Evolutionary conservation across 352 stramenopile species (phyloP), one percentile per base, ranked within the genome.

Genomic region (Phytophthora cactorum): DNA sequence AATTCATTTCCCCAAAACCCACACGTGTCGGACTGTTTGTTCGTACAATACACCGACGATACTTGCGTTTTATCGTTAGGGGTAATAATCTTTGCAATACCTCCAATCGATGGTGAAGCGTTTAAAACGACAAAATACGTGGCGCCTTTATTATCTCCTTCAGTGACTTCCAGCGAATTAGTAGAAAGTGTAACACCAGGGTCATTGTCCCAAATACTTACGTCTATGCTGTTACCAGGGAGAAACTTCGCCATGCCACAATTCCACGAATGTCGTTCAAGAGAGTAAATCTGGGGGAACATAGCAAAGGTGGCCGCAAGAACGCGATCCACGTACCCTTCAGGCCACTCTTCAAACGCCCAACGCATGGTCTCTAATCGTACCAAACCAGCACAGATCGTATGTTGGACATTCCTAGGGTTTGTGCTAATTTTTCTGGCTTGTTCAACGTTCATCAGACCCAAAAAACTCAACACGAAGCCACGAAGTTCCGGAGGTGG

Each of bases 201-300:
- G 22, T 94, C 86, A 43, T 94, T 94, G 47, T 94, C 86, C 84
- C 84, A 90, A n/a, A 92, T 70, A 28, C 68, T 94, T 29, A 92
- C 76, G 31, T 81, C 70, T 29, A 92, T 71, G 14, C 49, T 78
- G 51, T 54, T 83, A 6, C 36, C 55, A 4, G 77, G 71, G 17
- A 72, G 62, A 51, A 91, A 90, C 3, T 52, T 70, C 0, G 67
- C 71, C 60, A 82, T 76, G 0, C 84, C 86, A 22, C 86, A 94
- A 36, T 91, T 90, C 84, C 84, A 94, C 0, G 88, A 56, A 66
- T 90, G 82, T 1, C 84, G 62, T 11, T 85, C 69, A 6, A 68
- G 66, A 2, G 77, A 67, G 7, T 74, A 74, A n/a, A 25, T 71
- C 17, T 63, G 50, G 1, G 74, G 81, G 52, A 91, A 90, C 74